Evolutionary conservation across 768 basidiomycete species (phyloP).

Genomic region (Amanita inopinata): DNA sequence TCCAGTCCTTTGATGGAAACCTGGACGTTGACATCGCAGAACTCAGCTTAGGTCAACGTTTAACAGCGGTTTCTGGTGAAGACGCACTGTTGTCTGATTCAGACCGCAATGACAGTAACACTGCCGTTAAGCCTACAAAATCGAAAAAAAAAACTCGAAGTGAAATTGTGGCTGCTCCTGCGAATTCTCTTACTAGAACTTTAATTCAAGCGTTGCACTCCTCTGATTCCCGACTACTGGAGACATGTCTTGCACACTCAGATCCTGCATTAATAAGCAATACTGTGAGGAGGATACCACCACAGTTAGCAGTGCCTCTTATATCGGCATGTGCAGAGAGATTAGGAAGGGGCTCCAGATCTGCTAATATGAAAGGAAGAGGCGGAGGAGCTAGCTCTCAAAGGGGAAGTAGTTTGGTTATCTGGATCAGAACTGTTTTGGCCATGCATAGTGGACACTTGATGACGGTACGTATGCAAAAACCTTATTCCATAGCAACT

Average conservation of each 20-base stretch:
- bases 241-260: slow-evolving; percentile 80
- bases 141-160: slow-evolving; percentile 22
- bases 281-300: slow-evolving; percentile 79
- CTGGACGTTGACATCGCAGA: slow-evolving; percentile 84
- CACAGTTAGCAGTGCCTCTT: slow-evolving; percentile 78
- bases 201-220: slow-evolving; percentile 96
- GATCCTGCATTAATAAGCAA: slow-evolving; percentile 74
- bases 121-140: slow-evolving; percentile 25
- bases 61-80: slow-evolving; percentile 60
- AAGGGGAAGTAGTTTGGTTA: slow-evolving; percentile 56
- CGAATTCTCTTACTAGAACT: slow-evolving; percentile 85
- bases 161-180: slow-evolving; percentile 45
- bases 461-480: slow-evolving; percentile 66
- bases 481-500: slow-evolving; percentile 4
- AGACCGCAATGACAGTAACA: slow-evolving; percentile 30
- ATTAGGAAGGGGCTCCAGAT: slow-evolving; percentile 65
- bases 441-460: slow-evolving; percentile 83
- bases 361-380: slow-evolving; percentile 65
- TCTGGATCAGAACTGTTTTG: slow-evolving; percentile 77
- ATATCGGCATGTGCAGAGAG: slow-evolving; percentile 86
- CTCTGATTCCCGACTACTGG: slow-evolving; percentile 77
- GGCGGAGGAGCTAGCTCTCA: slow-evolving; percentile 76
- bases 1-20: slow-evolving; percentile 50
- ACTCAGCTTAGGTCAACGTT: slow-evolving; percentile 82
- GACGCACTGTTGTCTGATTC: slow-evolving; percentile 22